Percentiles rank a stretch among this genome's conserved stretches.
Evolutionary conservation across 352 stramenopile species (phyloP).

Genomic region (Elongisporangium undulatum): DNA sequence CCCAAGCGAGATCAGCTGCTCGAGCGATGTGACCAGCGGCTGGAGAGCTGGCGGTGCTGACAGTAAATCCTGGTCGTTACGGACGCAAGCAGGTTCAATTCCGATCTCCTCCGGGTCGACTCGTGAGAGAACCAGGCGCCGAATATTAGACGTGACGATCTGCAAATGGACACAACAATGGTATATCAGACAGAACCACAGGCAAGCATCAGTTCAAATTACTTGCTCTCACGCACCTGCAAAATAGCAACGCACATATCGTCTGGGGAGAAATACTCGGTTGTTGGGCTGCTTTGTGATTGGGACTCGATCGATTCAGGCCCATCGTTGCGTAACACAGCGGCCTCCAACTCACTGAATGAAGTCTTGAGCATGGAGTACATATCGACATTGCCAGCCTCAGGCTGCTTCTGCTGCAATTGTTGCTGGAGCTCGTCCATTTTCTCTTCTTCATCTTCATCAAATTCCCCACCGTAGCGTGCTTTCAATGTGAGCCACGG

Average conservation of each 20-base stretch:
- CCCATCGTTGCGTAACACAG: neutral
- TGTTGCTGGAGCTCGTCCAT: slow-evolving; percentile 4
- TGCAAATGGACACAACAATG: slow-evolving; percentile 18
- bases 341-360: slow-evolving; percentile 11
- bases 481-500: slow-evolving; percentile 41
- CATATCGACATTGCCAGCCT: slow-evolving; percentile 15
- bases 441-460: slow-evolving; percentile 23
- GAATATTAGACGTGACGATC: slow-evolving; percentile 78
- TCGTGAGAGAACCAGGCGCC: slow-evolving; percentile 71
- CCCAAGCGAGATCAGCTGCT: slow-evolving; percentile 76
- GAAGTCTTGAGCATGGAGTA: slow-evolving; percentile 23
- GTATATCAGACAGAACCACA: neutral
- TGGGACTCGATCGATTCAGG: neutral
- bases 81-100: slow-evolving; percentile 31
- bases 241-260: slow-evolving; percentile 66
- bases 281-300: neutral
- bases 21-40: slow-evolving; percentile 55
- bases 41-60: slow-evolving; percentile 59
- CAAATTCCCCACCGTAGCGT: neutral
- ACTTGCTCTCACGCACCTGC: slow-evolving; percentile 20
- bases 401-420: slow-evolving; percentile 4
- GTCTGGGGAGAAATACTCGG: slow-evolving; percentile 44
- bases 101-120: slow-evolving; percentile 75
- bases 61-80: slow-evolving; percentile 41
- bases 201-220: neutral